phyloP scores from a whole-genome alignment of 2,329 filamentous ascomycete species.

The Biscogniauxia marginata region DNA sequence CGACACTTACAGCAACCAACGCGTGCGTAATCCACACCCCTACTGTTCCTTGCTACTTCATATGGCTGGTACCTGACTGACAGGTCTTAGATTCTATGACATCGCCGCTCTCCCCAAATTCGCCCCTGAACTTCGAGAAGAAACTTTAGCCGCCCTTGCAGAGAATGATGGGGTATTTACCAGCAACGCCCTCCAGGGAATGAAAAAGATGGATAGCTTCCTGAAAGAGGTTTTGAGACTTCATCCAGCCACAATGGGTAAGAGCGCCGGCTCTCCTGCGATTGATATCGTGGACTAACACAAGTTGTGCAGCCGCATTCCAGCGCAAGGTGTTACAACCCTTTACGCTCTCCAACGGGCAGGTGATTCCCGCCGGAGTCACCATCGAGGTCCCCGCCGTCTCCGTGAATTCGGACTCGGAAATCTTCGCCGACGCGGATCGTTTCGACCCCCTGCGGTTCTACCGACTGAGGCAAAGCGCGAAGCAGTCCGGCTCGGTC shows the following conservation, averaged over 20 bases:
- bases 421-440: neutral
- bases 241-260: neutral
- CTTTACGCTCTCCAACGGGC: neutral
- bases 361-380: neutral
- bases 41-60: neutral
- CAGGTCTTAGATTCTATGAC: neutral
- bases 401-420: neutral
- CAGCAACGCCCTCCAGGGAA: neutral
- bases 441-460: neutral
- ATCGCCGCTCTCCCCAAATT: neutral
- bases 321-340: neutral
- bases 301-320: neutral
- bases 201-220: neutral
- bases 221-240: neutral
- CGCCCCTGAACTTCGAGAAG: neutral
- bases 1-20: neutral
- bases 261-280: too few relatives aligned
- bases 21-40: neutral
- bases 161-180: neutral
- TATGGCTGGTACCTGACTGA: neutral
- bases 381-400: neutral
- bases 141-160: neutral
- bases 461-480: neutral
- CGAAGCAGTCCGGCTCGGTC: neutral
- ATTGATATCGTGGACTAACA: too few relatives aligned